Percentiles rank a stretch among this genome's conserved stretches.
These are phyloP conservation scores for Penicillium frequentans DNA, from an alignment of 2,329 filamentous ascomycete species.

Conservation along the genomic window DNA sequence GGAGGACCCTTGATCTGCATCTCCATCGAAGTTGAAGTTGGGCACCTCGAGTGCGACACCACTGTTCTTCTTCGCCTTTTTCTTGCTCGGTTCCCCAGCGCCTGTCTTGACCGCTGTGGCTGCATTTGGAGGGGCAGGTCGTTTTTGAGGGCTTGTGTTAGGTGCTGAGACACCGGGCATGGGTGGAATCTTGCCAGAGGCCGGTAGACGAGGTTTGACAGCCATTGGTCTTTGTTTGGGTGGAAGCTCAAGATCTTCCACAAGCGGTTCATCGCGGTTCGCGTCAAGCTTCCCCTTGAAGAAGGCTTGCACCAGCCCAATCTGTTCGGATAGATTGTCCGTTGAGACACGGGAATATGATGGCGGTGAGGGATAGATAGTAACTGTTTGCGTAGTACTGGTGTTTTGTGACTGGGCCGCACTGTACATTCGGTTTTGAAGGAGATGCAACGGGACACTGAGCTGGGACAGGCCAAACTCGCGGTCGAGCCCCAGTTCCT, in stretches of 20 bases:
- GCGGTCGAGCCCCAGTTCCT: slow-evolving; percentile 85
- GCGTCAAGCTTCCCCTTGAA: slow-evolving; percentile 86
- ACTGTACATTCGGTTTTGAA: slow-evolving; percentile 86
- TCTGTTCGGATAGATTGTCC: slow-evolving; percentile 74
- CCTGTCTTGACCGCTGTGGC: slow-evolving; percentile 28
- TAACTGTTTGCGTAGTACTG: slow-evolving; percentile 53
- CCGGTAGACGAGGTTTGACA: slow-evolving; percentile 45
- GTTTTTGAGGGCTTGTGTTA: slow-evolving; percentile 43
- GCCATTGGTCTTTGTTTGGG: slow-evolving; percentile 72
- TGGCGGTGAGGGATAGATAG: slow-evolving; percentile 62
- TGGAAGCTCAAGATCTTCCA: slow-evolving; percentile 94
- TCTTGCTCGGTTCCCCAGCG: slow-evolving; percentile 40
- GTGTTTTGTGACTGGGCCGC: slow-evolving; percentile 77
- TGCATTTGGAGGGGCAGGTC: slow-evolving; percentile 32
- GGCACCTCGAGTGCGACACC: slow-evolving; percentile 30
- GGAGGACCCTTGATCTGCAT: slow-evolving; percentile 26
- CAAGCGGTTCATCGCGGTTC: slow-evolving; percentile 75
- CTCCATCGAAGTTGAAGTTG: slow-evolving; percentile 21
- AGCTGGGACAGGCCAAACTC: slow-evolving; percentile 87
- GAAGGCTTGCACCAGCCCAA: slow-evolving; percentile 87
- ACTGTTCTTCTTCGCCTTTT: slow-evolving; percentile 44
- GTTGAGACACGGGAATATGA: slow-evolving; percentile 75
- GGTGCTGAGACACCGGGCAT: slow-evolving; percentile 30
- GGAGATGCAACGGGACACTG: slow-evolving; percentile 87
- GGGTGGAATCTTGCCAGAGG: slow-evolving; percentile 47